Evolutionary conservation across 768 basidiomycete species (phyloP).

Genomic region (Dendrothele bispora): DNA sequence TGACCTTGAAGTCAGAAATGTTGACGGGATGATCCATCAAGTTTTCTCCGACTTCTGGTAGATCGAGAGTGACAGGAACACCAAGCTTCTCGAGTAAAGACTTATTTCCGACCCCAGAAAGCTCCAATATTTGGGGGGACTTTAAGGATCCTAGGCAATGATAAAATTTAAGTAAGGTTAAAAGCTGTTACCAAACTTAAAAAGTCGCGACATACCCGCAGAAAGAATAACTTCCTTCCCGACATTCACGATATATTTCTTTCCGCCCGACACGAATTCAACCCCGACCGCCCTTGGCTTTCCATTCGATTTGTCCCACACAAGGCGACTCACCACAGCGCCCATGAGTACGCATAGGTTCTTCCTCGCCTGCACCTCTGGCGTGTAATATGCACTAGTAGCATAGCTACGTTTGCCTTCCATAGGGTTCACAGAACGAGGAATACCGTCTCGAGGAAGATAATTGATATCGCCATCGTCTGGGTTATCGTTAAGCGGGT

Average conservation of each 20-base stretch:
- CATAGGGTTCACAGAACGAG: background rate
- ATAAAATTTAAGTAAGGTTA: background rate
- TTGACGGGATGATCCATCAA: background rate
- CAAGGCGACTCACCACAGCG: slow-evolving; percentile 18
- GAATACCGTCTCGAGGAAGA: background rate
- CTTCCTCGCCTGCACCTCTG: slow-evolving; percentile 1
- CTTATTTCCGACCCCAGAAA: background rate
- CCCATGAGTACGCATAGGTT: slow-evolving; percentile 26
- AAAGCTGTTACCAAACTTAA: background rate
- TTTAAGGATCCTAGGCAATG: background rate
- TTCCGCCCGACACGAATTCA: background rate
- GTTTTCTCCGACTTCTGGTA: background rate
- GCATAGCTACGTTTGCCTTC: slow-evolving; percentile 6
- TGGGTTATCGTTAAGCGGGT: background rate
- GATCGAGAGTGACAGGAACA: background rate
- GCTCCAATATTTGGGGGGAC: background rate
- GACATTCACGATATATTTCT: background rate
- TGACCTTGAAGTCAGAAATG: slow-evolving; percentile 1
- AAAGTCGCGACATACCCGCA: background rate
- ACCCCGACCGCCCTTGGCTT: background rate
- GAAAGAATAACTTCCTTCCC: background rate
- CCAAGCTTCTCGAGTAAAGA: background rate
- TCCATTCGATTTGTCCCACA: background rate
- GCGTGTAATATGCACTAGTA: slow-evolving; percentile 1
- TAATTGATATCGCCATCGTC: background rate